Evolutionary conservation across 768 basidiomycete genomes (phyloP).

Genomic region (Tulasnella sp.): DNA sequence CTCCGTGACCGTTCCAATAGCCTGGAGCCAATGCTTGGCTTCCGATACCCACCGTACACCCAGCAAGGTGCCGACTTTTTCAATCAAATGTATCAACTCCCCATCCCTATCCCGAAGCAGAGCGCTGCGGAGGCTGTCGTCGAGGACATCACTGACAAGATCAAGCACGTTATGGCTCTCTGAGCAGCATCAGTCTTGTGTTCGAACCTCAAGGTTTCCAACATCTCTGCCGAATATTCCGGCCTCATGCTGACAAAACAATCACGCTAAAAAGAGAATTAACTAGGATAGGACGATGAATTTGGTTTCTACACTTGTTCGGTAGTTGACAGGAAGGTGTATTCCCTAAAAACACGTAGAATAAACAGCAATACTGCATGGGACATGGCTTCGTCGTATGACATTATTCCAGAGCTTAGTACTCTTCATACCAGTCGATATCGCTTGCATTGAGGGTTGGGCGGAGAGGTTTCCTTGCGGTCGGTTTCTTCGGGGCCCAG

Average conservation of each 20-base stretch:
- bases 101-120: not conserved
- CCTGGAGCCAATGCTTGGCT: slow-evolving; percentile 54
- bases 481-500: not conserved
- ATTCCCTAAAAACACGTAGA: not conserved
- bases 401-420: not conserved
- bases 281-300: not conserved
- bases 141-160: slow-evolving; percentile 18
- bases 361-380: not conserved
- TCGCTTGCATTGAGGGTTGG: not conserved
- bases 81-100: slow-evolving; percentile 12
- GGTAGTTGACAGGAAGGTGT: not conserved
- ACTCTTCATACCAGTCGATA: not conserved
- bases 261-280: not conserved
- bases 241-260: not conserved
- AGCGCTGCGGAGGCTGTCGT: not conserved
- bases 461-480: not conserved
- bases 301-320: not conserved
- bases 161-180: slow-evolving; percentile 28
- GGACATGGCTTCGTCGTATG: not conserved
- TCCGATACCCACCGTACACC: slow-evolving; percentile 67
- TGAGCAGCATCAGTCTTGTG: not conserved
- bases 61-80: slow-evolving; percentile 19
- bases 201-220: not conserved
- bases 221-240: not conserved
- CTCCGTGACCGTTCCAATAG: slow-evolving; percentile 42